Evolutionary conservation across 352 stramenopile species (phyloP).

Genomic region (Phytophthora rubi): DNA sequence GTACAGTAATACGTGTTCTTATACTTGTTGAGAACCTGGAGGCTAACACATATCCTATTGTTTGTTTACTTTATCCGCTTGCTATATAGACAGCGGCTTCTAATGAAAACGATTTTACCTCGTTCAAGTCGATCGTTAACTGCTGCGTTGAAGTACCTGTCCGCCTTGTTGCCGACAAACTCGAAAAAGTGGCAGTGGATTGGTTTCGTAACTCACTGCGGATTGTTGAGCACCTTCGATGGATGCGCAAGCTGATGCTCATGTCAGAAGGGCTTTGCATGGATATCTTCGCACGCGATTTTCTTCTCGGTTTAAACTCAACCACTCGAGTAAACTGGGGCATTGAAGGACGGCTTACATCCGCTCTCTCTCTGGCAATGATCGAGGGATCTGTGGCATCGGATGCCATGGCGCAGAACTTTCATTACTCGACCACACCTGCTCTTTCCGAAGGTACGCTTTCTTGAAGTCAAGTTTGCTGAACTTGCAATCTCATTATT

Average conservation of each 20-base stretch:
- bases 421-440: constrained; percentile 54
- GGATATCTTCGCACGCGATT: constrained; percentile 71
- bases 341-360: constrained; percentile 51
- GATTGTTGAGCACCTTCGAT: constrained; percentile 57
- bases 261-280: constrained; percentile 81
- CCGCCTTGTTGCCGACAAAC: constrained; percentile 37
- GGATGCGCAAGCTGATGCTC: constrained; percentile 70
- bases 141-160: constrained; percentile 53
- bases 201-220: constrained; percentile 52
- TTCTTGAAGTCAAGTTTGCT: background rate
- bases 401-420: constrained; percentile 39
- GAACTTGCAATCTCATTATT: background rate
- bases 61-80: background rate
- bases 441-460: constrained; percentile 49
- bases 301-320: constrained; percentile 53
- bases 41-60: background rate
- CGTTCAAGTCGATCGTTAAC: constrained; percentile 54
- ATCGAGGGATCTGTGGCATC: constrained; percentile 47
- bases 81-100: constrained; percentile 21
- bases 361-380: constrained; percentile 63
- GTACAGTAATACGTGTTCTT: constrained; percentile 9
- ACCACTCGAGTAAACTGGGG: constrained; percentile 54
- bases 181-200: constrained; percentile 55
- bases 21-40: background rate
- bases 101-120: constrained; percentile 30